Conservation (phyloP, 2,329 filamentous ascomycete species). For the Fonsecaea pugnacius region DNA sequence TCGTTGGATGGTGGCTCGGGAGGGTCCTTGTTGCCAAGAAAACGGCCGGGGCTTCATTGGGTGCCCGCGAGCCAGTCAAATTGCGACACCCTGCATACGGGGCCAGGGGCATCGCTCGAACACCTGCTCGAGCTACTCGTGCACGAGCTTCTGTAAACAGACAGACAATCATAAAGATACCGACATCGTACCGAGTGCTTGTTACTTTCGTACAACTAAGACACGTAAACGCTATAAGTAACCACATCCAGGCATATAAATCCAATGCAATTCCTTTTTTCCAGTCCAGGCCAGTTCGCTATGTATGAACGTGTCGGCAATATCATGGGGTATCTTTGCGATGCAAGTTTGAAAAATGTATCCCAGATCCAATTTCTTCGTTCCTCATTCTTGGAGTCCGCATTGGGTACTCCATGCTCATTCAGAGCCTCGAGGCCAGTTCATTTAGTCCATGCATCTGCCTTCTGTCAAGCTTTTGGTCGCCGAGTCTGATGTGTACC, state of each 20-base stretch:
- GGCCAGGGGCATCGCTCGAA: slow-evolving; percentile 3
- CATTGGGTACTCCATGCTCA: background rate
- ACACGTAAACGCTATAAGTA: background rate
- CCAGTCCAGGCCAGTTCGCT: background rate
- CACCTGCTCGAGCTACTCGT: slow-evolving; percentile 10
- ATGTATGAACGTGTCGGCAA: background rate
- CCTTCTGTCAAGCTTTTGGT: background rate
- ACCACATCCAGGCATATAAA: background rate
- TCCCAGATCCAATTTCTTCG: slow-evolving; percentile 5
- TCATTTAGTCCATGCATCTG: background rate
- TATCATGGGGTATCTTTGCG: slow-evolving; percentile 11
- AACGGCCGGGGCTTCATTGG: background rate
- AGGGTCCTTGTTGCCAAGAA: slow-evolving; percentile 5
- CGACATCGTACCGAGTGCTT: background rate
- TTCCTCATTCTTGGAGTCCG: background rate
- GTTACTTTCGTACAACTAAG: background rate
- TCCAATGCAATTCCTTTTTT: background rate
- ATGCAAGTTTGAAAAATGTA: background rate
- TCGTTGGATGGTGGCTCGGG: background rate
- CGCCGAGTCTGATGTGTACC: background rate
- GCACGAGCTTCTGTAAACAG: background rate
- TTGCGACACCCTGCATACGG: too few species aligned
- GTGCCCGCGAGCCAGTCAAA: too few species aligned
- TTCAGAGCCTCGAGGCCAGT: background rate
- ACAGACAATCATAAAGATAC: background rate